Evolutionary conservation across 306 rosid genomes (phyloP).

Genomic region (Lupinus albus): DNA sequence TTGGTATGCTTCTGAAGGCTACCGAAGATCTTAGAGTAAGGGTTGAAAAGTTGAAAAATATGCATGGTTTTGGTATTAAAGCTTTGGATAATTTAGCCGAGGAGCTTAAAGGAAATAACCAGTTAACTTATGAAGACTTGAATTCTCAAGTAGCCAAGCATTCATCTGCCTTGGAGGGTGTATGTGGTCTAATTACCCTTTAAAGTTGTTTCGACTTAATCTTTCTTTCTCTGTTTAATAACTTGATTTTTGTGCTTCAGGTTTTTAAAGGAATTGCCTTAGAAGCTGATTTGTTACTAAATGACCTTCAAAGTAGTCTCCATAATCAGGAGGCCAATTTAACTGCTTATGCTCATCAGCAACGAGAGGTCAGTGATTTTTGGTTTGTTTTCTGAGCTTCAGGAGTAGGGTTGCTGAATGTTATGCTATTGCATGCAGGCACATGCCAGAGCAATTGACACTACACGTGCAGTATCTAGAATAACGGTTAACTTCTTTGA

Average conservation of each 20-base stretch:
- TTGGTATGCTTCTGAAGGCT: conserved; percentile 62
- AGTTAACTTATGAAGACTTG: conserved; percentile 73
- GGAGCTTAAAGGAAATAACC: conserved; percentile 82
- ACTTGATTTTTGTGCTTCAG: conserved; percentile 60
- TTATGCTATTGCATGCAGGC: conserved; percentile 59
- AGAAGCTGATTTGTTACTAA: conserved; percentile 84
- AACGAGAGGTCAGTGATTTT: conserved; percentile 67
- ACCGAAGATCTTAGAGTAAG: conserved; percentile 83
- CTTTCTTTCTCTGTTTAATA: conserved; percentile 33
- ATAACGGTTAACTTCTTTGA: conserved; percentile 80
- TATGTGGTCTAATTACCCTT: conserved; percentile 46
- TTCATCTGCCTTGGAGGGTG: conserved; percentile 86
- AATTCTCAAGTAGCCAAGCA: conserved; percentile 90
- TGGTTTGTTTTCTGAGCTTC: conserved; percentile 18
- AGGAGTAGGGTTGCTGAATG: conserved; percentile 33
- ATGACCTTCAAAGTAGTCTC: conserved; percentile 87
- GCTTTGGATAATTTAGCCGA: conserved; percentile 77
- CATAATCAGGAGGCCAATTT: conserved; percentile 88
- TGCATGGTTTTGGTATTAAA: conserved; percentile 84
- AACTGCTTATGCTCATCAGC: conserved; percentile 84
- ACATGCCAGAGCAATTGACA: conserved; percentile 89
- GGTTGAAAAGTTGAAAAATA: conserved; percentile 70
- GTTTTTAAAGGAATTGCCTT: conserved; percentile 88
- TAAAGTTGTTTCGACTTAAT: conserved; percentile 5
- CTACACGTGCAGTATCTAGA: conserved; percentile 82